These are phyloP conservation scores for Paraurostyla sp. DNA, from an alignment of 73 alveolate genomes.

Conservation along the genomic window DNA sequence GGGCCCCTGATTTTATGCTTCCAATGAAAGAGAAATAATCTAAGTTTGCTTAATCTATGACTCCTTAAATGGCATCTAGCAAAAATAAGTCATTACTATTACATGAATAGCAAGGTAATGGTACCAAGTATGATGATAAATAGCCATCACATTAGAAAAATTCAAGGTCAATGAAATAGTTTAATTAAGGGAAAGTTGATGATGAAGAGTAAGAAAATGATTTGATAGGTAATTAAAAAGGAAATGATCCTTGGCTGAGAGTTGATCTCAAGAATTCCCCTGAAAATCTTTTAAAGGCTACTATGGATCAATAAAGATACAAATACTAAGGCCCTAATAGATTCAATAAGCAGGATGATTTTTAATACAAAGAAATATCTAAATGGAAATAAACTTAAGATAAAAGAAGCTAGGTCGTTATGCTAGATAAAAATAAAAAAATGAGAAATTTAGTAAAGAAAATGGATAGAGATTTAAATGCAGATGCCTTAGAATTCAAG, in stretches of 20 bases:
- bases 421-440: slow-evolving; percentile 15
- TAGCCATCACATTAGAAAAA: too few relatives aligned
- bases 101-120: not conserved
- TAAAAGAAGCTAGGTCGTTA: not conserved
- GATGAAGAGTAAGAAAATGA: slow-evolving; percentile 23
- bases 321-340: not conserved
- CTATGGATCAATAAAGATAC: not conserved
- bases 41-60: too few relatives aligned
- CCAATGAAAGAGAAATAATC: not conserved
- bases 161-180: too few relatives aligned
- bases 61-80: not conserved
- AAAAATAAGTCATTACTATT: not conserved
- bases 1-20: not conserved
- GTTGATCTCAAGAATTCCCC: slow-evolving; percentile 38
- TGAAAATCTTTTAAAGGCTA: not conserved
- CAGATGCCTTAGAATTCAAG: slow-evolving; percentile 7
- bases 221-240: not conserved
- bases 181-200: not conserved
- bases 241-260: slow-evolving; percentile 39
- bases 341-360: not conserved
- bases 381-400: slow-evolving; percentile 13
- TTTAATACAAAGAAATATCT: not conserved
- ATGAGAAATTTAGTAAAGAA: not conserved
- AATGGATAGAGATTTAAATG: slow-evolving; percentile 19
- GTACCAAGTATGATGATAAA: not conserved